Evolutionary conservation across 2,329 filamentous ascomycete species (phyloP).

Genomic region (Lasiodiplodia theobromae): DNA sequence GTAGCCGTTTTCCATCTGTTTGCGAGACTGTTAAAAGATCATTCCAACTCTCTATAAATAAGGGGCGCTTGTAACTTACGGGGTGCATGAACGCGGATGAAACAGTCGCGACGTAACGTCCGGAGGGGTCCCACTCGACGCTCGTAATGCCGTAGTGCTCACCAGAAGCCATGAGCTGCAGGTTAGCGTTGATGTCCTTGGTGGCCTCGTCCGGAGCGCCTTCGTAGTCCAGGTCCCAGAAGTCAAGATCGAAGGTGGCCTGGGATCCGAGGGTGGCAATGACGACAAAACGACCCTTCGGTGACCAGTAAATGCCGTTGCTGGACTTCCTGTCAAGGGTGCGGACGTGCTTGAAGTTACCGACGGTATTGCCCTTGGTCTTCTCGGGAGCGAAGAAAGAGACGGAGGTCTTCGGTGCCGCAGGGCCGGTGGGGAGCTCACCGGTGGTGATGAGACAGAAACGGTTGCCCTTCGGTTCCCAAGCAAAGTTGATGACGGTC

Average conservation of each 20-base stretch:
- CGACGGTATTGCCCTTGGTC: conserved; percentile 78
- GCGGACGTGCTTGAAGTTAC: conserved; percentile 95
- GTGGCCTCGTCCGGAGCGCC: conserved; percentile 80
- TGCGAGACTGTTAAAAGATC: conserved; percentile 28
- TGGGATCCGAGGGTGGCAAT: conserved; percentile 92
- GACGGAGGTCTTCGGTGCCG: conserved; percentile 90
- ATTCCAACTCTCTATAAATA: background rate
- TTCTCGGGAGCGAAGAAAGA: conserved; percentile 98
- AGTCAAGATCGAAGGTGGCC: conserved; percentile 94
- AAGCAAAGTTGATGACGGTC: conserved; percentile 98
- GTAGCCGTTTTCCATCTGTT: conserved; percentile 98
- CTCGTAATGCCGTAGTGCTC: conserved; percentile 99
- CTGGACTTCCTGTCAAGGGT: conserved; percentile 99
- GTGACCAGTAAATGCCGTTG: conserved; percentile 99
- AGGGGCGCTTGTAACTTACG: conserved; percentile 63
- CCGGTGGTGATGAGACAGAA: conserved; percentile 97
- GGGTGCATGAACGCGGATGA: conserved; percentile 95
- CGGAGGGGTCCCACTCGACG: conserved; percentile 97
- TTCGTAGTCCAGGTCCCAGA: conserved; percentile 97
- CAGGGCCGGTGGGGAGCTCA: conserved; percentile 78
- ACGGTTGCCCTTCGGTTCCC: conserved; percentile 97
- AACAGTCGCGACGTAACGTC: conserved; percentile 91
- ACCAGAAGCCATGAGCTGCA: conserved; percentile 90
- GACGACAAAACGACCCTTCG: conserved; percentile 91
- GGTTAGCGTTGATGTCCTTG: conserved; percentile 92